Base-by-base conservation (phyloP, 108 stramenopile species). In the Cyclotella sp. region DNA sequence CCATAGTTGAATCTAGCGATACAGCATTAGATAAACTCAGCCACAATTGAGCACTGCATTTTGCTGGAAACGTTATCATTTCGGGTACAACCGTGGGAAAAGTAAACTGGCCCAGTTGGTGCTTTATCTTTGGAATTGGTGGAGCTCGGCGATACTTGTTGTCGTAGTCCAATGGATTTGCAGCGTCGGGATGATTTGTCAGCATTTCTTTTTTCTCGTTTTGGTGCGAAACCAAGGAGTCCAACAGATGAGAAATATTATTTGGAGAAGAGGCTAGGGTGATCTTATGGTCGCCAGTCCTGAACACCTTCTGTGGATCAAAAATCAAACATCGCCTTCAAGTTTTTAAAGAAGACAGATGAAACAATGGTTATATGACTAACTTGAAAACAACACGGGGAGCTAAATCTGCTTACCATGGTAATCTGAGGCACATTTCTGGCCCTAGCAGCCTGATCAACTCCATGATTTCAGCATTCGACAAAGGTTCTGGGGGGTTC, bases 81-180 rank as follows among this genome's bases (percentile, higher is more conserved):
- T 69, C 68, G 28, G 72, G 47, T 0, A 69, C 0, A 39, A 42
- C 26, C 29, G 60, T 7, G 3, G 72, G 76, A 9, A 55, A 62
- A 29, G 40, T 26, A 54, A 76, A 67, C 7, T 70, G 75, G 8
- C 75, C 82, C 59, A 61, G 75, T 22, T 72, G 70, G 43, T 58
- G 27, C 43, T 77, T 73, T 47, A 83, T 21, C 22, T 45, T 13
- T 28, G 72, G 61, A 14, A 69, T 63, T 19, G 76, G 72, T 4
- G 82, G 82, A 68, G 76, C 82, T 15, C 51, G 43, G 5, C 76
- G 49, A 55, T 83, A 83, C 18, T 75, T 72, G 65, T 83, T 83
- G 5, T 42, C 28, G 66, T 73, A 83, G 18, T 44, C 29, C 15
- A 77, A 27, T 24, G 76, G 72, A 52, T 82, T 82, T 59, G 59